Evolutionary conservation across 2,329 filamentous ascomycete genomes (phyloP).

Genomic region (Fusarium zealandicum): DNA sequence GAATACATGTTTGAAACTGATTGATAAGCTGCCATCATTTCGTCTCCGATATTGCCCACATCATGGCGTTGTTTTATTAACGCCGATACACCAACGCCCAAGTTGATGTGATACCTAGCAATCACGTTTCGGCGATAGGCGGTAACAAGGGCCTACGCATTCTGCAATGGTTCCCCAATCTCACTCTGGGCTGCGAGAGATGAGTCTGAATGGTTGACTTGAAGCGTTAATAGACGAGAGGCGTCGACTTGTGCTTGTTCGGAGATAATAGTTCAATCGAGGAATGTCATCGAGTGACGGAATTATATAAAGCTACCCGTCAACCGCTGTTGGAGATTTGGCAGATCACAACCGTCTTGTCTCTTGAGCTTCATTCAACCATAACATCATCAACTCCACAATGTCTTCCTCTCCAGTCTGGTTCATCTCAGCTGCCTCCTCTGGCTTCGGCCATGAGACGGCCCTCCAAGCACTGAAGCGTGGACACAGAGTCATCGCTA

Average conservation of each 20-base stretch:
- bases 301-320: no score
- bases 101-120: background rate
- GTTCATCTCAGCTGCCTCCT: conserved; percentile 61
- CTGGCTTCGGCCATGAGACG: conserved; percentile 58
- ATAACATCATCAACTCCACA: background rate
- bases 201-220: no score
- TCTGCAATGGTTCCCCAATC: no score
- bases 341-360: no score
- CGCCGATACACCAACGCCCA: conserved; percentile 16
- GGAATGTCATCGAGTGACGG: background rate
- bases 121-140: conserved; percentile 26
- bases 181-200: no score
- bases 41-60: background rate
- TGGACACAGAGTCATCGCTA: conserved; percentile 60
- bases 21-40: no score
- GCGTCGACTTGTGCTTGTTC: no score
- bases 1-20: no score
- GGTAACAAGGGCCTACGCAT: background rate
- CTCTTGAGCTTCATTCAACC: no score
- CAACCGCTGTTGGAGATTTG: no score
- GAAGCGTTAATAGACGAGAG: no score
- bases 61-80: background rate
- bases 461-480: conserved; percentile 52
- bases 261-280: background rate
- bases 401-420: conserved; percentile 49